phyloP scores from a whole-genome alignment of 129 eudicot genomes.

The Pulicaria dysenterica region DNA sequence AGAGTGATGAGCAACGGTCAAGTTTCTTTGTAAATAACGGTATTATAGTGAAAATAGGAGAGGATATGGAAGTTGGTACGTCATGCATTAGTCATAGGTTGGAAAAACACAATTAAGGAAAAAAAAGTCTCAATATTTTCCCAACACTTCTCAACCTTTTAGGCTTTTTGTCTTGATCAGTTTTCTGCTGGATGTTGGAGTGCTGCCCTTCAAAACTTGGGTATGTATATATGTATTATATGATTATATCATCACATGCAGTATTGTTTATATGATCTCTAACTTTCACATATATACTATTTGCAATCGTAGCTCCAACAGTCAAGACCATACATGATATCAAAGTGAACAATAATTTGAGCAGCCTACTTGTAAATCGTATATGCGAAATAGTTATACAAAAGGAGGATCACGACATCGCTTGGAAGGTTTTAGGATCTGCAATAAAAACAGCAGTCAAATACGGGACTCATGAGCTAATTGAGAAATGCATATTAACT shows the following conservation, averaged over 20 bases:
- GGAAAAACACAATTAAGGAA: no score
- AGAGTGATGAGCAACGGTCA: no score
- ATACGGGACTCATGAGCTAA: neutral
- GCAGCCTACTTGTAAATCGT: neutral
- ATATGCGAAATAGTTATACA: neutral
- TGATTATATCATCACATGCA: neutral
- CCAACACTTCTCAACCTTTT: neutral
- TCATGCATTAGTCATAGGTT: no score
- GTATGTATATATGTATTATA: neutral
- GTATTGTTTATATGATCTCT: neutral
- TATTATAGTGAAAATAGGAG: no score
- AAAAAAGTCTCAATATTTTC: no score
- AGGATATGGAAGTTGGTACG: no score
- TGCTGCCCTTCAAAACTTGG: neutral
- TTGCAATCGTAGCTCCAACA: neutral
- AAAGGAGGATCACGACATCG: neutral
- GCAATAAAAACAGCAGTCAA: neutral
- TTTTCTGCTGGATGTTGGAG: constrained; percentile 12
- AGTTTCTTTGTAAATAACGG: no score
- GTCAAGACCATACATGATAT: neutral
- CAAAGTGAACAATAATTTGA: neutral
- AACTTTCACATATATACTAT: neutral
- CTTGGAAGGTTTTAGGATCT: constrained; percentile 11
- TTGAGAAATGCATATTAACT: constrained; percentile 5
- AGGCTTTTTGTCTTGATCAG: neutral